Evolutionary conservation across 805 yeast genomes (phyloP), one percentile per base, ranked within the genome.

Genomic region (Candida insectalens): DNA sequence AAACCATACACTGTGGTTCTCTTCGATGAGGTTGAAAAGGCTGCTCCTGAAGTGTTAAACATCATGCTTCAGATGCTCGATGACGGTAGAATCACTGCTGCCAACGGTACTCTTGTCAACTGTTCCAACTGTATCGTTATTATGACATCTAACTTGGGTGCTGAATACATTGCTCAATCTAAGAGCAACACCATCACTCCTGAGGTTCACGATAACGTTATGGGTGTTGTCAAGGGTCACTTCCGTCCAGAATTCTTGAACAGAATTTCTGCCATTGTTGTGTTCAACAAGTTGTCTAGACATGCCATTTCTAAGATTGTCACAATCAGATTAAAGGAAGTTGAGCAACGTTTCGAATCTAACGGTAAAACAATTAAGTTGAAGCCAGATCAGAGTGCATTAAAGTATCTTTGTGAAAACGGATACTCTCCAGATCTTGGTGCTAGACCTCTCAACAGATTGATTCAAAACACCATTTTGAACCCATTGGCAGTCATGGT

Each of bases 11-110:
- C 96, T 5, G 98, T 92, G n/a, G 70, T 92, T 27, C 67, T 92
- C 41, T 92, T 92, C 52, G 98, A 92, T 61, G 98, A 92, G 63
- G 95, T 92, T 36, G 98, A 92, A 55, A 92, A 92, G 61, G 98
- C 98, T 13, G 95, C 95, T 5, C 98, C 98, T 2, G 97, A 89
- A 56, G 98, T 92, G 2, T 67, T 89, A 53, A 92, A 96, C 6
- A 81, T 92, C 15, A 67, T 92, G 50, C 68, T 92, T 46, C 98
- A 92, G 60, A 74, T 92, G 63, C 66, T 92, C 40, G 98, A 92
- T 52, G 98, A 92, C 60, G 98, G 98, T 53, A 77, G 96, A 60
- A 77, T 92, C 41, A 85, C 96, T 12, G 82, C 95, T 13, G 84
- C 95, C 35, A 85, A 83, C 52, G 98, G 98, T 53, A 88, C 89